Percentiles rank a stretch among this genome's conserved stretches.
These are phyloP conservation scores for bread wheat (Triticum aestivum) DNA, from an alignment of 176 grass and related monocot species.

Conservation along the genomic window IWGSC_CS_RefSeq_v2.1 NC_057803.1:13664418-13664917, in stretches of 20 bases:
- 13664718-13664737: constrained; percentile 8
- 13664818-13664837: not conserved
- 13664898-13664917: not conserved
- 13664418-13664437: constrained; percentile 37
- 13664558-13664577: constrained; percentile 16
- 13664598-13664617: not conserved
- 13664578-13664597: constrained; percentile 23
- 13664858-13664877: not conserved
- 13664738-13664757: not conserved
- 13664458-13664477: constrained; percentile 33
- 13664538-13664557: constrained; percentile 42
- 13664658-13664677: constrained; percentile 14
- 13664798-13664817: constrained; percentile 18
- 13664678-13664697: not conserved
- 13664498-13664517: constrained; percentile 30
- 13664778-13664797: constrained; percentile 28
- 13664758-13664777: constrained; percentile 15
- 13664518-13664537: constrained; percentile 21
- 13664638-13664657: not conserved
- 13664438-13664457: constrained; percentile 19
- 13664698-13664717: constrained; percentile 18
- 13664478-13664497: constrained; percentile 41
- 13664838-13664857: not conserved
- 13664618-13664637: not conserved
- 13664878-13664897: constrained; percentile 24